Conservation (phyloP, 345 rosid species). For the Psidium friedrichsthalianum region DNA sequence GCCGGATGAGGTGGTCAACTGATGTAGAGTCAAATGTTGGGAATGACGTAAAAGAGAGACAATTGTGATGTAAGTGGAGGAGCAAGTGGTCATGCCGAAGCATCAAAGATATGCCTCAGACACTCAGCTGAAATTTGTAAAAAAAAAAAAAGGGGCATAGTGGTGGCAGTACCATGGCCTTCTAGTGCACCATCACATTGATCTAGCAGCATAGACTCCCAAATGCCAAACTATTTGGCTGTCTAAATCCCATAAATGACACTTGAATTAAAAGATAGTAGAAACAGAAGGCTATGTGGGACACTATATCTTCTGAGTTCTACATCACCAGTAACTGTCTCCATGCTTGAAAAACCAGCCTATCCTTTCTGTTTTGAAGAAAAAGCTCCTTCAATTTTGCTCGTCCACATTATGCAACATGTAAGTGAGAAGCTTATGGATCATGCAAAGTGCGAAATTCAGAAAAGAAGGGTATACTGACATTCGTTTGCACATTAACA, state of each 20-base stretch:
- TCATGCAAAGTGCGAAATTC: not conserved
- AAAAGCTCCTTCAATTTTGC: not conserved
- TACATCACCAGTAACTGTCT: not conserved
- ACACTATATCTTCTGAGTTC: not conserved
- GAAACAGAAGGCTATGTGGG: not conserved
- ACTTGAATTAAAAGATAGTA: not conserved
- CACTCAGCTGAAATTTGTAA: not conserved
- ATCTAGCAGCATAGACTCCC: not conserved
- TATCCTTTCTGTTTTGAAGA: not conserved
- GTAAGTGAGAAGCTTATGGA: not conserved
- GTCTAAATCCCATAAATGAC: not conserved
- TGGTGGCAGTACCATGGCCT: not conserved
- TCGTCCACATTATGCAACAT: not conserved
- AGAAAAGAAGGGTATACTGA: conserved; percentile 21
- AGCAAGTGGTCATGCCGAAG: not conserved
- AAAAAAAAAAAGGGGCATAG: not conserved
- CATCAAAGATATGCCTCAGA: not conserved
- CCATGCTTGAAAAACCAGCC: not conserved
- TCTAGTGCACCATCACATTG: not conserved
- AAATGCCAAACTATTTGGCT: not conserved
- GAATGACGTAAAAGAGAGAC: not conserved
- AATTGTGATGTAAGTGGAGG: not conserved
- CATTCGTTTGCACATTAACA: conserved; percentile 58
- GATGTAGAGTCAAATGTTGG: not conserved
- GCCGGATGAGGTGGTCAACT: not conserved